Evolutionary conservation across 805 yeast species (phyloP), one percentile per base, ranked within the genome.

Genomic region (Kluyveromyces starmeri): DNA sequence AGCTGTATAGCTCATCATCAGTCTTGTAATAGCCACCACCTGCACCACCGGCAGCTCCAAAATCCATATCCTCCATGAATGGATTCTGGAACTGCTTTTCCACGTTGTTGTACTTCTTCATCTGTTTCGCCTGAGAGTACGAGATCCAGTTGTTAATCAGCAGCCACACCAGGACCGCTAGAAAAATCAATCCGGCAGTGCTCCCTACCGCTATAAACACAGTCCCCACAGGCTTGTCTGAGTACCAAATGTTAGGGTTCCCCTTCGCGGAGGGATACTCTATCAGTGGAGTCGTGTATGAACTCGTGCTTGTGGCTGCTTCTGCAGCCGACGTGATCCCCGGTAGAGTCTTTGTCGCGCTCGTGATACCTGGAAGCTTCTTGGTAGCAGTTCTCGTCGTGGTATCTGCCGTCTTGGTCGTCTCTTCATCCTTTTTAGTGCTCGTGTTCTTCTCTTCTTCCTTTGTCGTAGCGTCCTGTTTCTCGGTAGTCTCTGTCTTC

Each of bases 121-220:
- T 53, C 45, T 54, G 62, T 48, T 70, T 68, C 20, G 84, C 75
- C 27, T 67, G 51, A 39, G 70, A 62, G 18, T 70, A 68, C 4
- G 84, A 74, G 10, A 59, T 48, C 20, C 67, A 41, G 10, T 72
- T 69, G 27, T 66, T 61, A 16, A 71, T 53, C 15, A 70, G 47
- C 44, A 78, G 72, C 70, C 79, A 77, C 10, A 65, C 43, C 8
- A 70, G 43, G 25, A 79, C 64, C 1, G 65, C 67, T 3, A 78
- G 41, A 14, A 77, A 55, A 4, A 81, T 59, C 24, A 73, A 75
- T 0, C 78, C 83, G 4, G 78, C 73, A 24, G 78, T 65, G 8
- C 79, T 64, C 1, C 94, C 95, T 27, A 83, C 80, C 0, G 83
- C 80, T 34, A 85, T 84, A 58, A 83, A 84, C 2, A 85, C 86